Conservation (phyloP, 208 protist species). For the Vickermania ingenoplastis region DNA sequence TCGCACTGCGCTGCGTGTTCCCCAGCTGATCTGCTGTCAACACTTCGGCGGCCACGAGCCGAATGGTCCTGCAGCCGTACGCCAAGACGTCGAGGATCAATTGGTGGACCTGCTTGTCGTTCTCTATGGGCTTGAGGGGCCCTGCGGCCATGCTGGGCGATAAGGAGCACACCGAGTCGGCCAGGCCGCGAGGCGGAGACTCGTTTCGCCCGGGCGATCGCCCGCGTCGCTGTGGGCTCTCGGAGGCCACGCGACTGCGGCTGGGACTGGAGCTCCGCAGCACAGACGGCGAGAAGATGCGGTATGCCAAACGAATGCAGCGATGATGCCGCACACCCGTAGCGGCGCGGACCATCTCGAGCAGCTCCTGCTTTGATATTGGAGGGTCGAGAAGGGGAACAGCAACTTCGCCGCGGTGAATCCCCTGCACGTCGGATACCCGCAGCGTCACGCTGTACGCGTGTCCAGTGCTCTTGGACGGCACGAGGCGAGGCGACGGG, state of each 20-base stretch:
- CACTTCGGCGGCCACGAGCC: conserved; percentile 6
- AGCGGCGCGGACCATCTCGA: conserved; percentile 16
- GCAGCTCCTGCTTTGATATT: conserved; percentile 20
- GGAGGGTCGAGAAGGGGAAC: conserved; percentile 19
- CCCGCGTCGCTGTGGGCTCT: background rate
- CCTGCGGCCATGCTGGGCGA: background rate
- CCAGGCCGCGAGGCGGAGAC: background rate
- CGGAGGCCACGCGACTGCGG: background rate
- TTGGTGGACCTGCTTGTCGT: conserved; percentile 13
- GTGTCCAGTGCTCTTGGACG: background rate
- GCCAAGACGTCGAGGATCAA: conserved; percentile 10
- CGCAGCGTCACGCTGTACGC: background rate
- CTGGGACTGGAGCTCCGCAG: background rate
- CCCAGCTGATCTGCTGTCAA: background rate
- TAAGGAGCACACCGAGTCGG: background rate
- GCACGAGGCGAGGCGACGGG: background rate
- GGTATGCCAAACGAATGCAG: conserved; percentile 31
- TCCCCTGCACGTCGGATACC: background rate
- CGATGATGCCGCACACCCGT: conserved; percentile 15
- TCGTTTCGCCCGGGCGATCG: background rate
- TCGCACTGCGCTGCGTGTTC: background rate
- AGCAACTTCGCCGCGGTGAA: conserved; percentile 9
- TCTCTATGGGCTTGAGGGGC: conserved; percentile 3
- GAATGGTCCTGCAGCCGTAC: conserved; percentile 15
- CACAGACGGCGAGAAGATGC: conserved; percentile 9